These are phyloP conservation scores for Heterobasidion parviporum DNA, from an alignment of 1,284 basidiomycete species.

Conservation along the genomic window DNA sequence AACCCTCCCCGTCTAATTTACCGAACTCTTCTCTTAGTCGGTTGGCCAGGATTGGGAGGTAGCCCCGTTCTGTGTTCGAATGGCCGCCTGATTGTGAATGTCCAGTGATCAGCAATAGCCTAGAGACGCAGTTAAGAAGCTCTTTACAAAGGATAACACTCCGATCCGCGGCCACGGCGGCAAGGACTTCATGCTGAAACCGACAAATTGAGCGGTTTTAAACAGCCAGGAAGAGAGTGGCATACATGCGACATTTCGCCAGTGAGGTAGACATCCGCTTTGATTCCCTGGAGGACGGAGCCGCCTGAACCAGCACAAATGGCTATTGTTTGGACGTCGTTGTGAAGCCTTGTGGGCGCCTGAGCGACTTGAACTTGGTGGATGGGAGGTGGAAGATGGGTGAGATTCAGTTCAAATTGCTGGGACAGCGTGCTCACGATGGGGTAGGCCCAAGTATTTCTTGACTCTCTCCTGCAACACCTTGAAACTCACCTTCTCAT, in stretches of 20 bases:
- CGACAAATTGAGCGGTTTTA: slow-evolving; percentile 7
- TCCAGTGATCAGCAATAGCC: no score
- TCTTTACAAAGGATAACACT: slow-evolving; percentile 69
- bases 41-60: slow-evolving; percentile 61
- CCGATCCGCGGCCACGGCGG: slow-evolving; percentile 62
- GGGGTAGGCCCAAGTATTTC: slow-evolving; percentile 50
- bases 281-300: slow-evolving; percentile 58
- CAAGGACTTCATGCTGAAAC: slow-evolving; percentile 74
- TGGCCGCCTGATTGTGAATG: slow-evolving; percentile 28
- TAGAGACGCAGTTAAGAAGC: background rate
- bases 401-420: background rate
- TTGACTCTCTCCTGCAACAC: slow-evolving; percentile 63
- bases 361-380: slow-evolving; percentile 70
- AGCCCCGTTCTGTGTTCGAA: slow-evolving; percentile 86
- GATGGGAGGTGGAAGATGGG: background rate
- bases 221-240: slow-evolving; percentile 8
- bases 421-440: slow-evolving; percentile 33
- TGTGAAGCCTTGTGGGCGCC: slow-evolving; percentile 24
- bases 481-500: slow-evolving; percentile 46
- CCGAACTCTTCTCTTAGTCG: slow-evolving; percentile 38
- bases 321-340: slow-evolving; percentile 44
- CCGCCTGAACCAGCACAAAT: slow-evolving; percentile 85
- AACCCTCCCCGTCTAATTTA: slow-evolving; percentile 12
- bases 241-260: slow-evolving; percentile 89
- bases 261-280: slow-evolving; percentile 80